Base-by-base conservation (phyloP, 1,284 basidiomycete genomes). In the Apiotrichum montevideense region DNA sequence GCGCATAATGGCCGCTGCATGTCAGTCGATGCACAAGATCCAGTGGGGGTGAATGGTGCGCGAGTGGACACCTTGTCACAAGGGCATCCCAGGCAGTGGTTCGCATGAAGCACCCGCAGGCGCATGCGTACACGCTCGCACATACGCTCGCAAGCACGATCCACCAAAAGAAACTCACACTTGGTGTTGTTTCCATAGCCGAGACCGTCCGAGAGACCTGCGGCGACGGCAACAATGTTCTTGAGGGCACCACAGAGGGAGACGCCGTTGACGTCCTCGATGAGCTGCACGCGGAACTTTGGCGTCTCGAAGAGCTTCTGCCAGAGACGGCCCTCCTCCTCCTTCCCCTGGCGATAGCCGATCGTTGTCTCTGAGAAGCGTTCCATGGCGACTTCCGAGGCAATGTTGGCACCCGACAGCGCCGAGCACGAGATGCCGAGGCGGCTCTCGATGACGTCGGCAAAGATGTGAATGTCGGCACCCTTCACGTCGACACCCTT, bases 351-450 rank as follows among this genome's bases (percentile, higher is more conserved):
- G 37, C 80, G 70, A 66, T 81, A 82, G 1, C 81, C 82, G 60
- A 83, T 78, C 2, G 82, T 83, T 7, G 82, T 83, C 69, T 83
- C 82, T 29, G 75, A 76, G 62, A 81, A 81, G 59, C 73, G 70
- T 58, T 78, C 80, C 51, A 67, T 72, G 1, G 80, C 79, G 21
- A 80, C 78, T 68, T 84, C 83, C 59, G 80, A 76, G 39, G 83
- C 83, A 54, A 84, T 84, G 70, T 84, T 84, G 44, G 83, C 83
- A 8, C 83, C 83, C 29, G 79, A 80, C n/a, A 84, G 67, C 0
- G 82, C 81, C 4, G 79, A 79, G 64, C 81, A 82, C 6, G 78
- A 76, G 49, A 82, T 76, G 6, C 79, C 80, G 32, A 84, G 75
- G 35, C 77, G 72, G 41, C 80, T 66, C 64, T 80, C 76, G 62